Percentiles rank a stretch among this genome's conserved stretches.
These are phyloP conservation scores for Neofusicoccum ribis DNA, from an alignment of 2,329 filamentous ascomycete species.

Conservation along the genomic window DNA sequence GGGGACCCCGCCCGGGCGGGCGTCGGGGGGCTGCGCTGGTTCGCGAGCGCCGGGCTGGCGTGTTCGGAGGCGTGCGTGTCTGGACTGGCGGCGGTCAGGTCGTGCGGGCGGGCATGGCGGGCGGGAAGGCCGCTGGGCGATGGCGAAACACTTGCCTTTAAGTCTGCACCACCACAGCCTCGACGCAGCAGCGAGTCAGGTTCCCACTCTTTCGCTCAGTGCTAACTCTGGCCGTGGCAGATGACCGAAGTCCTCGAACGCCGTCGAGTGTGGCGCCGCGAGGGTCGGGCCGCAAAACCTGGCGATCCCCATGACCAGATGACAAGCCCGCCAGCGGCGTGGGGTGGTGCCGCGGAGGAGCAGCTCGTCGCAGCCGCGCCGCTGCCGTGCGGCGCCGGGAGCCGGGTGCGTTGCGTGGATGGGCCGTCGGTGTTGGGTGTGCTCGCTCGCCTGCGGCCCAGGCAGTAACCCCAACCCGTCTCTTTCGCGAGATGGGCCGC, in stretches of 20 bases:
- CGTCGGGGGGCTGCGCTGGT: no score
- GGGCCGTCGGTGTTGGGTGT: not conserved
- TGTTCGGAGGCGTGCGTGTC: not conserved
- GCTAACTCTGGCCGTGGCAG: slow-evolving; percentile 10
- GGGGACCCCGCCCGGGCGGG: not conserved
- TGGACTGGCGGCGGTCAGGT: not conserved
- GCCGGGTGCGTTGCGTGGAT: not conserved
- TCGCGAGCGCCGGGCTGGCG: not conserved
- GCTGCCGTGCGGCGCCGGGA: not conserved
- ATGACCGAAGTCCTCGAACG: slow-evolving; percentile 2
- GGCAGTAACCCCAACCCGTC: not conserved
- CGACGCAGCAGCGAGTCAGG: not conserved
- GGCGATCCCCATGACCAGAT: slow-evolving; percentile 11
- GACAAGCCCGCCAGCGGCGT: not conserved
- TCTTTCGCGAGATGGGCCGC: not conserved
- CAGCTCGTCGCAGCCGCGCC: not conserved
- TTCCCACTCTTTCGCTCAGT: not conserved
- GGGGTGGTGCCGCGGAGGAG: not conserved
- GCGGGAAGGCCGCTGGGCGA: not conserved
- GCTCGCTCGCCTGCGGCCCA: not conserved
- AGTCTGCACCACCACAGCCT: not conserved
- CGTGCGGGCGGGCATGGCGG: not conserved
- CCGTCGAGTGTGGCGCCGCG: not conserved
- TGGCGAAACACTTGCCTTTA: slow-evolving; percentile 13
- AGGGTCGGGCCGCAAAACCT: slow-evolving; percentile 12